Percentiles rank a stretch among this genome's conserved stretches.
phyloP scores from a whole-genome alignment of 2,329 filamentous ascomycete genomes.

The Stachybotrys chartarum region DNA sequence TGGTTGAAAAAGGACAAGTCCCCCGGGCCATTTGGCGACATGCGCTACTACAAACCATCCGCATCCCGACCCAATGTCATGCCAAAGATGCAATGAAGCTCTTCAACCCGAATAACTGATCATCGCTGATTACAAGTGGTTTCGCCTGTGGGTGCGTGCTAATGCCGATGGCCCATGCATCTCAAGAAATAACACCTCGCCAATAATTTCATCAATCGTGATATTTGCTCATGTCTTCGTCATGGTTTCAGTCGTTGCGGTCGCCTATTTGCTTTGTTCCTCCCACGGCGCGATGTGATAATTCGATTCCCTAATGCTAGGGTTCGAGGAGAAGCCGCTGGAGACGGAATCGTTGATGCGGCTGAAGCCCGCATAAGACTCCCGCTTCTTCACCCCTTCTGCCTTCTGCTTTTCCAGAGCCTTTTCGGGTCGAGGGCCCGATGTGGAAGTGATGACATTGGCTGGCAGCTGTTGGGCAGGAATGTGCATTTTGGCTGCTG shows the following conservation, averaged over 20 bases:
- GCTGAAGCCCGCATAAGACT: conserved; percentile 16
- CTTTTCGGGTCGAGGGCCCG: conserved; percentile 39
- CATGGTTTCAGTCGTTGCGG: neutral
- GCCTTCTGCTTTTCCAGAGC: conserved; percentile 21
- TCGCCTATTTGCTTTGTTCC: conserved; percentile 5
- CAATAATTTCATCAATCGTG: conserved; percentile 1
- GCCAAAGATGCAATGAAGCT: no score
- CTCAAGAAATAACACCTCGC: neutral
- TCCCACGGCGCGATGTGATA: conserved; percentile 24
- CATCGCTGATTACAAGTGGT: no score
- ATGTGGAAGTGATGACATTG: conserved; percentile 37
- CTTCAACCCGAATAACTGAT: no score
- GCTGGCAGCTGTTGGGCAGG: conserved; percentile 37
- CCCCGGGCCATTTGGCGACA: no score
- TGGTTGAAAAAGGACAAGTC: no score
- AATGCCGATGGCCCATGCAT: no score
- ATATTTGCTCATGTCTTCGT: neutral
- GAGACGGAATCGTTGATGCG: conserved; percentile 23
- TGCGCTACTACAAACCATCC: no score
- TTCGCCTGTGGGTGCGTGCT: no score
- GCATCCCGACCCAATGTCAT: no score
- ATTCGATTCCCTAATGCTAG: conserved; percentile 21
- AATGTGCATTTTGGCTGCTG: conserved; percentile 37
- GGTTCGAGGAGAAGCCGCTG: conserved; percentile 24
- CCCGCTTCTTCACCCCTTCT: conserved; percentile 21